A percentile compares a stretch with the other conserved stretches of the same genome.
Conservation (phyloP, 2,329 filamentous ascomycete species). For the Xylaria sp. region DNA sequence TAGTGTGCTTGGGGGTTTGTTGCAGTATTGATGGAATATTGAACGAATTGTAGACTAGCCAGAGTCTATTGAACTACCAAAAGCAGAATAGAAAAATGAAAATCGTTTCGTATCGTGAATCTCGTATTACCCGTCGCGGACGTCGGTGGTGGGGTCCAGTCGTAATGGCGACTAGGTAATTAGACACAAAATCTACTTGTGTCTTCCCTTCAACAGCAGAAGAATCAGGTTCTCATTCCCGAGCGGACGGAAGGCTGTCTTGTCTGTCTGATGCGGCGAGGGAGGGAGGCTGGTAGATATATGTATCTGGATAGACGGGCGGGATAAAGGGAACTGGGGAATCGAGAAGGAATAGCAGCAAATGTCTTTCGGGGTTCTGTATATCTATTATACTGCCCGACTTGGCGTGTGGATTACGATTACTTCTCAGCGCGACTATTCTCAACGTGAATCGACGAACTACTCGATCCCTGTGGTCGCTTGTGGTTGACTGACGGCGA, state of each 20-base stretch:
- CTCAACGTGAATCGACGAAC: slow-evolving; percentile 30
- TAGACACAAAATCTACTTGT: slow-evolving; percentile 29
- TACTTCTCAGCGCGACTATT: slow-evolving; percentile 23
- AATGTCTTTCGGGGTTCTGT: slow-evolving; percentile 42
- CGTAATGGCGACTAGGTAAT: slow-evolving; percentile 31
- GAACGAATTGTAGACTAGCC: slow-evolving; percentile 47
- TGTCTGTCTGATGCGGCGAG: slow-evolving; percentile 34
- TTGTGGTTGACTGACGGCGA: slow-evolving; percentile 34
- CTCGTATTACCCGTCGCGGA: slow-evolving; percentile 45
- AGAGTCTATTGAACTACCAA: slow-evolving; percentile 43
- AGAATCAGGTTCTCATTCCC: slow-evolving; percentile 45
- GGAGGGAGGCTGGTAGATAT: slow-evolving; percentile 11
- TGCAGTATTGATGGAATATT: slow-evolving; percentile 40
- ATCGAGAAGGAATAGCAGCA: slow-evolving; percentile 30
- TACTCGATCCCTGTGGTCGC: slow-evolving; percentile 27
- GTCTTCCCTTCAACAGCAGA: slow-evolving; percentile 44
- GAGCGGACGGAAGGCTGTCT: slow-evolving; percentile 19
- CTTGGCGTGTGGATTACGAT: background rate
- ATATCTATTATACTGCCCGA: slow-evolving; percentile 43
- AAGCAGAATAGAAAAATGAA: slow-evolving; percentile 34
- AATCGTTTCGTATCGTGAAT: slow-evolving; percentile 44
- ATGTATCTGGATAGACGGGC: background rate
- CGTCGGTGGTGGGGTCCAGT: slow-evolving; percentile 41
- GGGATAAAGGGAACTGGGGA: slow-evolving; percentile 26
- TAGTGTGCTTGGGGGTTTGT: slow-evolving; percentile 39